These are phyloP conservation scores for Albatrellus ellisii DNA, from an alignment of 768 basidiomycete species.

Conservation along the genomic window DNA sequence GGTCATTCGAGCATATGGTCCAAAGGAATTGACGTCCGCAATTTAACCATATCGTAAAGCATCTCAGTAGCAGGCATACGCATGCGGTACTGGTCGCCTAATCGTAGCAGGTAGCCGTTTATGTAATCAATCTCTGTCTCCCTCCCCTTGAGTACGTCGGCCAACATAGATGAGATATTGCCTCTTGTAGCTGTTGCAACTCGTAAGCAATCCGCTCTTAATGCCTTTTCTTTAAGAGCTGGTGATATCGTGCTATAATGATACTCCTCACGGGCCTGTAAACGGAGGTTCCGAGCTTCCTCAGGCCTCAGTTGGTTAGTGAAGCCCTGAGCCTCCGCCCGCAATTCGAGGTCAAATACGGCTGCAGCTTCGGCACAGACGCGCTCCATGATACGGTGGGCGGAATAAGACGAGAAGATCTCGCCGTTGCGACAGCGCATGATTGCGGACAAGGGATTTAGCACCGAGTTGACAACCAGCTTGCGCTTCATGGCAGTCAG, in stretches of 20 bases:
- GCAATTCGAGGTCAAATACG: constrained; percentile 42
- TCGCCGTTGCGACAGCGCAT: constrained; percentile 73
- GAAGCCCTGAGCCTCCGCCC: constrained; percentile 23
- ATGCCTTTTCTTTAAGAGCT: no score
- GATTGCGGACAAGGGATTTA: constrained; percentile 81
- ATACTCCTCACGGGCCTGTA: no score
- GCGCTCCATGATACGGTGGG: constrained; percentile 30
- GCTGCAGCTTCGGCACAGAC: constrained; percentile 63
- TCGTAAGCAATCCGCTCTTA: constrained; percentile 42
- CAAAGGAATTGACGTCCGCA: constrained; percentile 42
- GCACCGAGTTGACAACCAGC: constrained; percentile 65
- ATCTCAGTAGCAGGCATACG: constrained; percentile 41
- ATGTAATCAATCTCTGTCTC: constrained; percentile 71
- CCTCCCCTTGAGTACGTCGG: constrained; percentile 48
- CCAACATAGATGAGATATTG: constrained; percentile 75
- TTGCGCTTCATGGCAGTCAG: constrained; percentile 66
- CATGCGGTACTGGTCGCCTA: constrained; percentile 47
- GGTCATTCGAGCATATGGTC: constrained; percentile 26
- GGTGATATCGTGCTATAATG: constrained; percentile 20
- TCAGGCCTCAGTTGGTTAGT: no score
- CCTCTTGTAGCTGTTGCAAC: constrained; percentile 43
- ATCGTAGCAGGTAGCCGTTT: constrained; percentile 63
- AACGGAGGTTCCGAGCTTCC: constrained; percentile 13
- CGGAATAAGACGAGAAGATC: constrained; percentile 34
- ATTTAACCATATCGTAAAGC: constrained; percentile 45